Evolutionary conservation across 768 basidiomycete genomes (phyloP).

Genomic region (Suillus spraguei): DNA sequence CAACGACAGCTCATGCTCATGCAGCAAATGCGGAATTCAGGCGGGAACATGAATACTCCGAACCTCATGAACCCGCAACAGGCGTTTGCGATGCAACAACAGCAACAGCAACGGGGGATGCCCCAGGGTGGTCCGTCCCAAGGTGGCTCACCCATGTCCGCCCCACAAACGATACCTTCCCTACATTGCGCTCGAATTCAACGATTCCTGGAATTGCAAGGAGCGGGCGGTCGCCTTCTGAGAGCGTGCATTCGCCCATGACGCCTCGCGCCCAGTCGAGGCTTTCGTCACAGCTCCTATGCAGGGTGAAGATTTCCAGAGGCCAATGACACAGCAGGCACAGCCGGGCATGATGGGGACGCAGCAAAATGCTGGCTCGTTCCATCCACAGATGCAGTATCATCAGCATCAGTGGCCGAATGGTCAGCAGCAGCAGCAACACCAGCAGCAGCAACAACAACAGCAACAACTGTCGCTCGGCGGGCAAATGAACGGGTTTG

Average conservation of each 20-base stretch:
- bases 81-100: conserved; percentile 43
- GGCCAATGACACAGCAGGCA: conserved; percentile 39
- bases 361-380: conserved; percentile 25
- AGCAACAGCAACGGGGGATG: conserved; percentile 20
- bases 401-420: conserved; percentile 51
- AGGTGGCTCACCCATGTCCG: conserved; percentile 45
- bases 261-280: conserved; percentile 40
- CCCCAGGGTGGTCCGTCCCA: conserved; percentile 44
- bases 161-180: conserved; percentile 44
- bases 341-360: conserved; percentile 32
- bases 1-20: conserved; percentile 51
- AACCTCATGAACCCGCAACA: conserved; percentile 38
- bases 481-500: conserved; percentile 38
- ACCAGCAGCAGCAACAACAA: conserved; percentile 49
- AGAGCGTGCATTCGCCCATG: conserved; percentile 50
- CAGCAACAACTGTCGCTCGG: conserved; percentile 32
- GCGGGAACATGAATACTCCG: conserved; percentile 28
- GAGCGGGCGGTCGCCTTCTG: conserved; percentile 76
- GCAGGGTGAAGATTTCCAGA: conserved; percentile 45
- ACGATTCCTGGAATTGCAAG: conserved; percentile 76
- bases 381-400: conserved; percentile 41
- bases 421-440: conserved; percentile 53
- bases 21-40: conserved; percentile 35
- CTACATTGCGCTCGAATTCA: conserved; percentile 57
- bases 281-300: conserved; percentile 46